Base-by-base conservation (phyloP, 208 protist species). In the Leptomonas pyrrhocoris region DNA sequence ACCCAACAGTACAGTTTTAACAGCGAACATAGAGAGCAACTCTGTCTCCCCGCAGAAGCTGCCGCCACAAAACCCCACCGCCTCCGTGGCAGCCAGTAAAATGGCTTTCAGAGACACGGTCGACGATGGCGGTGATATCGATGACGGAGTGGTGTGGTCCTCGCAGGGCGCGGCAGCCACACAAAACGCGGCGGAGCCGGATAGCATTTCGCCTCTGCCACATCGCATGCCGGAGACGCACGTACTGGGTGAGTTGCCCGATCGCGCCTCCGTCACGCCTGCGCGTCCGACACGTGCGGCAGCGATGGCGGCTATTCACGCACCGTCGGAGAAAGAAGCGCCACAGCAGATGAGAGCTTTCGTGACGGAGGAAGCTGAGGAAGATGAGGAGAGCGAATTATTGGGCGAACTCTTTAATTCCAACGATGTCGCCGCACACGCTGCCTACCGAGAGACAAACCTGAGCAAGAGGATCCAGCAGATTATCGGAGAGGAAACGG, bases 31-130 rank as follows among this genome's bases (percentile, higher is more conserved):
- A 6, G 34, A 0, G 23, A 34, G 12, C 12, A 19, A 13, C 21
- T 49, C 56, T 38, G 18, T 27, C 4, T 53, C 58, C 1, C 27
- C 58, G 9, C 25, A 21, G 18, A 46, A 27, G 23, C 1, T 1
- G 19, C 31, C 51, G 25, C 21, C 30, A 19, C 12, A 28, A 42
- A 23, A 56, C 61, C 57, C 54, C 43, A 49, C 49, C 30, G 21
- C 46, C 28, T 70, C 56, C 30, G 70, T 62, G 19, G 63, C 48
- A 16, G 62, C 69, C 19, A 70, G 71, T 55, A 76, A 65, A 38
- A 38, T 58, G 2, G 62, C 69, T 4, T 69, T 76, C 30, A 55
- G 43, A 34, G 70, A 75, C 28, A n/a, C n/a, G n/a, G 70, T 69
- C 15, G 62, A 70, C 2, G 62, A 76, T 15, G 62, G 49, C 23